Evolutionary conservation across 176 grass and related monocot genomes (phyloP), one percentile per base, ranked within the genome.

Genomic region (Eleusine coracana): DNA sequence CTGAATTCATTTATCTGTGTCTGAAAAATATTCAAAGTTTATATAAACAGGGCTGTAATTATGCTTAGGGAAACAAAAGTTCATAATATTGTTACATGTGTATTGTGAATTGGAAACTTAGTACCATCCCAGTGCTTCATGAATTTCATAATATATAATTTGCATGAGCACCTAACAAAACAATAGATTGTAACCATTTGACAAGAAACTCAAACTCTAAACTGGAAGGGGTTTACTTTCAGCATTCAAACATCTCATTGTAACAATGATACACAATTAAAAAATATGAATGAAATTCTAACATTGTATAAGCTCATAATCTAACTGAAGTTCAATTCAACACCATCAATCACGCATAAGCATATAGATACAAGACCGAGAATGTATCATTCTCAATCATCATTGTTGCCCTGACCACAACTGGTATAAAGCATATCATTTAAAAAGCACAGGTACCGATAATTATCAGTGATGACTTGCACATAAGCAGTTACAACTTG

Each of bases 171-270:
- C 31, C 31, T 34, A 34, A 34, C 21, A 48, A 58, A 58, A 14
- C 2, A 34, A 20, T 71, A n/a, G 63, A 52, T 15, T 64, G 64
- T 5, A 18, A 16, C 66, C 42, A 31, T 41, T 63, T 71, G 41
- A 71, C 16, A 71, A 49, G 14, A 17, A 67, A 75, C 60, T 39
- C 40, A 58, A 76, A 68, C 48, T 69, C 21, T 34, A 74, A 62
- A 20, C 10, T 46, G 36, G 9, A 48, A 23, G n/a, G 20, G 44
- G 62, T 29, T 28, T 76, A 9, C 11, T 15, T 68, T 67, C 38
- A 39, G 66, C 68, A 1, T 68, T 80, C 41, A 40, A 3, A 80
- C 23, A 14, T 39, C 20, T 51, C 11, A 10, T 10, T 21, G 44
- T 10, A 68, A 68, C 3, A 80, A 11, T 69, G 49, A 7, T 64